phyloP scores from a whole-genome alignment of 78 protist genomes.

The Dictyostelium capitatum region DNA sequence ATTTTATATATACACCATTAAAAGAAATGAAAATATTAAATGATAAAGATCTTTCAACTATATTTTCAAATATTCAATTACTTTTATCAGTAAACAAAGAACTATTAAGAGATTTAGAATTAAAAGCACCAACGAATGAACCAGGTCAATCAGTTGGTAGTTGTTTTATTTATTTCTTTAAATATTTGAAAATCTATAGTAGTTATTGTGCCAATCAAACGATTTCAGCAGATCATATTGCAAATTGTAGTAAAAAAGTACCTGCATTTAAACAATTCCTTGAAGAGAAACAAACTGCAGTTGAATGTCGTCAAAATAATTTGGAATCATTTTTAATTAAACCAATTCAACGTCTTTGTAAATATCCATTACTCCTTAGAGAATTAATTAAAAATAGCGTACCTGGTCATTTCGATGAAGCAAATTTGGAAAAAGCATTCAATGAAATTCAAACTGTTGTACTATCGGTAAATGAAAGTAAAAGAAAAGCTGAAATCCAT shows the following conservation, averaged over 20 bases:
- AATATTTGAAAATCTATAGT: slow-evolving; percentile 54
- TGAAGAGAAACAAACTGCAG: slow-evolving; percentile 54
- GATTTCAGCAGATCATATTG: slow-evolving; percentile 51
- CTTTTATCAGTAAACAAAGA: slow-evolving; percentile 59
- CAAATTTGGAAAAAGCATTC: slow-evolving; percentile 47
- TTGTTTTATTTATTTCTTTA: slow-evolving; percentile 31
- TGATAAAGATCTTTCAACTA: slow-evolving; percentile 51
- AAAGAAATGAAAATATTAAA: slow-evolving; percentile 30
- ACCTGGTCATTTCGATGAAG: slow-evolving; percentile 37
- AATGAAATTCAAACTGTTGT: slow-evolving; percentile 54
- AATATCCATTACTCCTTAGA: slow-evolving; percentile 70
- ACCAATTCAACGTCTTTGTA: slow-evolving; percentile 82
- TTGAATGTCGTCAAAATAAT: slow-evolving; percentile 59
- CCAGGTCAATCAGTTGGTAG: slow-evolving; percentile 33
- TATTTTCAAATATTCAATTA: slow-evolving; percentile 65
- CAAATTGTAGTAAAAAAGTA: slow-evolving; percentile 32
- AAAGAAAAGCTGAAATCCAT: slow-evolving; percentile 72
- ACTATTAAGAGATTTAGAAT: slow-evolving; percentile 20
- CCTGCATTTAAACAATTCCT: slow-evolving; percentile 71
- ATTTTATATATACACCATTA: slow-evolving; percentile 41
- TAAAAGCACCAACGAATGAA: slow-evolving; percentile 33
- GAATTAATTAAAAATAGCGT: slow-evolving; percentile 58
- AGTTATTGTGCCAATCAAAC: slow-evolving; percentile 74
- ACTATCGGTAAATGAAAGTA: slow-evolving; percentile 64
- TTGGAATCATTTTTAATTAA: slow-evolving; percentile 67